Evolutionary conservation across 345 rosid species (phyloP).

Genomic region (Rhodamnia argentea): DNA sequence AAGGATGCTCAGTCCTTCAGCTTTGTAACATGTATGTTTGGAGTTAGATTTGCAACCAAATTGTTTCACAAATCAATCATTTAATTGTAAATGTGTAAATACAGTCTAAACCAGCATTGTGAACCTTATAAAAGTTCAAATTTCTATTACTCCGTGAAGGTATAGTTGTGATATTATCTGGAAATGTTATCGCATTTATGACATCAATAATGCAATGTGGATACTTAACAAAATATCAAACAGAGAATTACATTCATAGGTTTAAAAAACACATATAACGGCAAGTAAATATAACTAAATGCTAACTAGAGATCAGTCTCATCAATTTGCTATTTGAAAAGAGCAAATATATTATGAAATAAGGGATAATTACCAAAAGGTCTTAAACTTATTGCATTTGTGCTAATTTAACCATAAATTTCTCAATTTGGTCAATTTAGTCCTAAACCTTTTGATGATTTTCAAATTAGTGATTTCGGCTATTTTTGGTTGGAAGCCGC

Average conservation of each 20-base stretch:
- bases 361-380: no score
- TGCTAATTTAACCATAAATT: no score
- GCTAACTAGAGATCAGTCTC: background rate
- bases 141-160: background rate
- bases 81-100: background rate
- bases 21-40: background rate
- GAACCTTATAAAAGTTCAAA: no score
- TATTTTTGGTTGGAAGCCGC: no score
- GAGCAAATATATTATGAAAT: background rate
- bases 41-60: background rate
- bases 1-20: background rate
- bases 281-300: background rate
- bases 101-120: no score
- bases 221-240: background rate
- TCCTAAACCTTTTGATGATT: no score
- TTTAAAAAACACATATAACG: no score
- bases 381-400: no score
- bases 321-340: background rate
- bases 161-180: background rate
- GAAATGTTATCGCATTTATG: background rate
- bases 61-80: background rate
- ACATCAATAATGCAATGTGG: background rate
- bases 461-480: no score
- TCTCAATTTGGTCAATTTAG: no score
- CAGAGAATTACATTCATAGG: background rate